Base-by-base conservation (phyloP, 495 filamentous ascomycete genomes). In the Penicilliopsis zonata region DNA sequence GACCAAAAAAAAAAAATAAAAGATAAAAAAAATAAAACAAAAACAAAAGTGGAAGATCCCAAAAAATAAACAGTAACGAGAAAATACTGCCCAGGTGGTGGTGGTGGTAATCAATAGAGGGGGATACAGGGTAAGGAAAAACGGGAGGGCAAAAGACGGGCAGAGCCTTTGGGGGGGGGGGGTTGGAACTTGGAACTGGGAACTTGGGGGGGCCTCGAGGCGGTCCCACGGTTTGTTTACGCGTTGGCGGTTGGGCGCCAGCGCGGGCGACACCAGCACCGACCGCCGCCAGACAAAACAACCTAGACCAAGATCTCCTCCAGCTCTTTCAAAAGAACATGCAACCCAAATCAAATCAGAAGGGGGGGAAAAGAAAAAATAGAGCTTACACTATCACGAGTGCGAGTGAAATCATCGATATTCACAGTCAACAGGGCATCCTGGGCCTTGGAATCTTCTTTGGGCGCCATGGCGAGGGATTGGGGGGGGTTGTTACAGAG, bases 351-450 rank as follows among this genome's bases (percentile, higher is more conserved):
- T n/a, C n/a, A 18, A 15, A 16, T 16, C 5, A 30, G 8, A 8
- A 8, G 31, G 29, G 22, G 41, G 34, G 33, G 13, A 12, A 38
- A 8, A 36, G 28, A 44, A 40, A 35, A 12, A 40, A 23, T 13
- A 13, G 23, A 31, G 58, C 76, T 67, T 69, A 82, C 78, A 35
- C 59, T 62, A 52, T 82, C 77, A 30, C 77, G 64, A 28, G 75
- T 74, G 37, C 65, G 60, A 13, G 71, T 64, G 44, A 78, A 77
- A 40, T 76, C 70, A 24, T 76, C 65, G 23, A 77, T 47, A 41
- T 72, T 70, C 44, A 80, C 53, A 25, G 53, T 46, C 13, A 64
- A 48, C 22, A 47, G 52, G 44, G 47, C 50, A 36, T 58, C 57
- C 12, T 40, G 40, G 34, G 43, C 32, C 37, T 53, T 53, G 19